Percentiles rank a stretch among this genome's conserved stretches.
Evolutionary conservation across 2,329 filamentous ascomycete species (phyloP).

Genomic region (Verticillium nonalfalfae): DNA sequence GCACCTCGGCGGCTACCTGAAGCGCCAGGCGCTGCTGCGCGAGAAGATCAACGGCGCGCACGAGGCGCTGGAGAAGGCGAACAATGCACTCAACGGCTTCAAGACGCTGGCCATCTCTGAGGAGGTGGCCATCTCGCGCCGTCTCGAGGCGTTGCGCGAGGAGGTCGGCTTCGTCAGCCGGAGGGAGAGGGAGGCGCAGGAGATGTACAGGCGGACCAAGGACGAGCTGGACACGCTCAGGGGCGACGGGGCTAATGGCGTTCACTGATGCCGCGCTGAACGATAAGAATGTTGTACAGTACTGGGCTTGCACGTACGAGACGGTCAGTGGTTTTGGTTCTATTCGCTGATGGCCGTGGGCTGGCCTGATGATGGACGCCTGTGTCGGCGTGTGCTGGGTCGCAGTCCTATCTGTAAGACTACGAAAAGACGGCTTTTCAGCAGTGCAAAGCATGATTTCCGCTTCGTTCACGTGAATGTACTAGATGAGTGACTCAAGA

Average conservation of each 20-base stretch:
- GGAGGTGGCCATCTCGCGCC: slow-evolving; percentile 64
- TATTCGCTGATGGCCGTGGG: not conserved
- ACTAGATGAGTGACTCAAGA: no score
- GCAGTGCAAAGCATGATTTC: no score
- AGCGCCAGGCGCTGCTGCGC: slow-evolving; percentile 72
- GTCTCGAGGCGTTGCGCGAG: slow-evolving; percentile 70
- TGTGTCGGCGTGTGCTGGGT: not conserved
- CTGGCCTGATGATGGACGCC: not conserved
- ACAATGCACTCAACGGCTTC: slow-evolving; percentile 66
- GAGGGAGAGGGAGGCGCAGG: slow-evolving; percentile 85
- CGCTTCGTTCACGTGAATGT: no score
- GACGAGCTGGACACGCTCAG: slow-evolving; percentile 68
- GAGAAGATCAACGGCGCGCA: slow-evolving; percentile 74
- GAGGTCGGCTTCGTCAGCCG: slow-evolving; percentile 76
- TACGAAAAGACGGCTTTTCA: no score
- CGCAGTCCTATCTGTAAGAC: no score
- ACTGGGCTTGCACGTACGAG: not conserved
- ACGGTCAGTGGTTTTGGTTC: not conserved
- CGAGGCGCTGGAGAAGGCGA: slow-evolving; percentile 67
- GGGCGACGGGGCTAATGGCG: slow-evolving; percentile 20
- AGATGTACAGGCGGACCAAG: slow-evolving; percentile 68
- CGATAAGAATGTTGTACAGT: not conserved
- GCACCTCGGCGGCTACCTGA: slow-evolving; percentile 84
- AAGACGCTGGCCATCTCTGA: slow-evolving; percentile 73
- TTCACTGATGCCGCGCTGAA: not conserved